Evolutionary conservation across 805 yeast genomes (phyloP), one percentile per base, ranked within the genome.

Genomic region (Wickerhamomyces bovis): DNA sequence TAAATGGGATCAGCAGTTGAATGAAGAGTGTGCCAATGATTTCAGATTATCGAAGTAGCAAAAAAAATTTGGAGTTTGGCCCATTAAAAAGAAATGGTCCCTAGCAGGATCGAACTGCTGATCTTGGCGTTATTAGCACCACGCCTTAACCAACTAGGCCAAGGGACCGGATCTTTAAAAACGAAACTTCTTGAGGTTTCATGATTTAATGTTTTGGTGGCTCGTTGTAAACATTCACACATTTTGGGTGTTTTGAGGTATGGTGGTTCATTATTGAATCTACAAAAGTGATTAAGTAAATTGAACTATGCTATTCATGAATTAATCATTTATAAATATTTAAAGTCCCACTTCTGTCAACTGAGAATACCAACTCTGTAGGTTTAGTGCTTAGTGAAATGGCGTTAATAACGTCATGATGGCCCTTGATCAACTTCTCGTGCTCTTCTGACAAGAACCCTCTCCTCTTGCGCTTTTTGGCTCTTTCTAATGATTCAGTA

Each of bases 41-140:
- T n/a, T n/a, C n/a, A n/a, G n/a, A n/a, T n/a, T n/a, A n/a, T n/a
- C n/a, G n/a, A n/a, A n/a, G n/a, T n/a, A n/a, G n/a, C n/a, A n/a
- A n/a, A n/a, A n/a, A n/a, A n/a, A n/a, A n/a, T n/a, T n/a, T n/a
- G n/a, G n/a, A n/a, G n/a, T n/a, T n/a, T n/a, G n/a, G n/a, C n/a
- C n/a, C n/a, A n/a, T n/a, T 3, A 25, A 25, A 50, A 44, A 46
- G 22, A 44, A 66, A 61, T 80, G 86, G 80, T 80, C 85, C 84
- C 85, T 80, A 78, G 84, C 86, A 78, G 86, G 86, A 79, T 81
- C 85, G 86, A 81, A 81, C 87, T 78, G 87, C 85, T 78, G 87
- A 81, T 80, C 87, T 62, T 62, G 65, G 64, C 65, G 64, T 62
- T 72, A 72, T 72, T 72, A 73, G 77, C 76, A 72, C 76, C 73